Evolutionary conservation across 2,329 filamentous ascomycete genomes (phyloP).

Genomic region (Dactylellina parvicollis): DNA sequence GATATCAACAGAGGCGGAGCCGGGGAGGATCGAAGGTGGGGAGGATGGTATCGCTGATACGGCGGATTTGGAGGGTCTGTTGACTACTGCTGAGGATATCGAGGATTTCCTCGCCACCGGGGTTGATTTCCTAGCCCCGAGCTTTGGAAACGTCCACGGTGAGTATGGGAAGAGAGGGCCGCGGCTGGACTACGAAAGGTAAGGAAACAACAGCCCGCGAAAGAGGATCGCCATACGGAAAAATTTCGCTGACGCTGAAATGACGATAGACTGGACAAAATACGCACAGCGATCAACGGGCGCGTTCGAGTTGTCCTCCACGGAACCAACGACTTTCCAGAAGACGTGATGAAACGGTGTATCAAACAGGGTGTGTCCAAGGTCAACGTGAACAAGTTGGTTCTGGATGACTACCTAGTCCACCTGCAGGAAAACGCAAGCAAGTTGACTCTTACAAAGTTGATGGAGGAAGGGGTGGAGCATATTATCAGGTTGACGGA

Average conservation of each 20-base stretch:
- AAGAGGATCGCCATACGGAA: no score
- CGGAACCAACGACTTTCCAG: slow-evolving; percentile 68
- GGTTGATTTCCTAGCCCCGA: slow-evolving; percentile 78
- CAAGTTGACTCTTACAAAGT: slow-evolving; percentile 60
- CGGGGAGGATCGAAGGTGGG: slow-evolving; percentile 75
- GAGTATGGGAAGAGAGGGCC: slow-evolving; percentile 75
- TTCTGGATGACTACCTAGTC: slow-evolving; percentile 64
- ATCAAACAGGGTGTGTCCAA: slow-evolving; percentile 67
- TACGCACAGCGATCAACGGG: slow-evolving; percentile 60
- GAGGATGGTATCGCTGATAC: slow-evolving; percentile 79
- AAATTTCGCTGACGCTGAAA: not conserved
- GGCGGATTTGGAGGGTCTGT: slow-evolving; percentile 69
- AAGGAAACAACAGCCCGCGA: slow-evolving; percentile 58
- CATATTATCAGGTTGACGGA: slow-evolving; percentile 61
- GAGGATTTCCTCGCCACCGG: slow-evolving; percentile 76
- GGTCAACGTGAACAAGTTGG: slow-evolving; percentile 69
- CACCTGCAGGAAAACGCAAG: slow-evolving; percentile 62
- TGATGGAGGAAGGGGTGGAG: slow-evolving; percentile 65
- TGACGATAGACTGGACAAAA: slow-evolving; percentile 61
- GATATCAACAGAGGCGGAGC: slow-evolving; percentile 76
- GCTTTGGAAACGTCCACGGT: slow-evolving; percentile 80
- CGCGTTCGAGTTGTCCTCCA: slow-evolving; percentile 67
- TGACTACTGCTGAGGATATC: slow-evolving; percentile 76
- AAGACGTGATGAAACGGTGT: slow-evolving; percentile 66
- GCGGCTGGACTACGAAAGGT: slow-evolving; percentile 69